Conservation (phyloP, 768 basidiomycete species). For the Suillus variegatus region DNA sequence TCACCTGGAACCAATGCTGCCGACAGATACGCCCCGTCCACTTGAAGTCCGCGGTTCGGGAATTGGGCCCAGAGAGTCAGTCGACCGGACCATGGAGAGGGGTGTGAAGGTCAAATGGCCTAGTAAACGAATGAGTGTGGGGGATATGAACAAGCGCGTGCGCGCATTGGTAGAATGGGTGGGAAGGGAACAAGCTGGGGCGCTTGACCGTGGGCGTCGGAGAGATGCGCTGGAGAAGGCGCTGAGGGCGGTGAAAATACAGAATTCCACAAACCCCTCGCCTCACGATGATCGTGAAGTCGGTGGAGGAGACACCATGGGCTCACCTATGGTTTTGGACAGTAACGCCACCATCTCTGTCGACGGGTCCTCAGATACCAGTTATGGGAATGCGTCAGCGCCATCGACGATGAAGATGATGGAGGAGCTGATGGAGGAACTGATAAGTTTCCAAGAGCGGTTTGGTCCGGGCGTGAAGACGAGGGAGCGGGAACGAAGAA, state of each 20-base stretch:
- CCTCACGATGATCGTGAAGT: slow-evolving; percentile 19
- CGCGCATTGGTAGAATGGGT: slow-evolving; percentile 91
- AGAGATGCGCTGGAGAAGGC: slow-evolving; percentile 66
- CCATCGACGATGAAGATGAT: slow-evolving; percentile 74
- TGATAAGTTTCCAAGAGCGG: slow-evolving; percentile 85
- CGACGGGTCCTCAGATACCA: slow-evolving; percentile 15
- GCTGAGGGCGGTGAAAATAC: slow-evolving; percentile 30
- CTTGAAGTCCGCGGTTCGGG: slow-evolving; percentile 64
- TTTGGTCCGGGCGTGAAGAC: slow-evolving; percentile 64
- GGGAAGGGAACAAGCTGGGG: slow-evolving; percentile 81
- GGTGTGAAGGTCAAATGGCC: slow-evolving; percentile 94
- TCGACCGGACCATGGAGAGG: slow-evolving; percentile 67
- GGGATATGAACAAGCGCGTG: slow-evolving; percentile 96
- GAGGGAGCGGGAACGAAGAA: slow-evolving; percentile 55
- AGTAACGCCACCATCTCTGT: slow-evolving; percentile 13
- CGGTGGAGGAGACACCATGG: slow-evolving; percentile 16
- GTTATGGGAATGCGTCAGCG: slow-evolving; percentile 10
- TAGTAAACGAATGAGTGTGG: slow-evolving; percentile 91
- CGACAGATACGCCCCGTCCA: slow-evolving; percentile 71
- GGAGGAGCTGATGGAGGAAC: slow-evolving; percentile 89
- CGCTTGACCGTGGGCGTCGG: slow-evolving; percentile 68
- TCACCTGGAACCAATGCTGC: slow-evolving; percentile 83
- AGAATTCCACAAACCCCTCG: slow-evolving; percentile 10
- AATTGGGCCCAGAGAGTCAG: slow-evolving; percentile 46
- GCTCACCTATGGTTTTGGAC: slow-evolving; percentile 38